Base-by-base conservation (phyloP, 345 rosid species). In the Crucihimalaya himalaica region DNA sequence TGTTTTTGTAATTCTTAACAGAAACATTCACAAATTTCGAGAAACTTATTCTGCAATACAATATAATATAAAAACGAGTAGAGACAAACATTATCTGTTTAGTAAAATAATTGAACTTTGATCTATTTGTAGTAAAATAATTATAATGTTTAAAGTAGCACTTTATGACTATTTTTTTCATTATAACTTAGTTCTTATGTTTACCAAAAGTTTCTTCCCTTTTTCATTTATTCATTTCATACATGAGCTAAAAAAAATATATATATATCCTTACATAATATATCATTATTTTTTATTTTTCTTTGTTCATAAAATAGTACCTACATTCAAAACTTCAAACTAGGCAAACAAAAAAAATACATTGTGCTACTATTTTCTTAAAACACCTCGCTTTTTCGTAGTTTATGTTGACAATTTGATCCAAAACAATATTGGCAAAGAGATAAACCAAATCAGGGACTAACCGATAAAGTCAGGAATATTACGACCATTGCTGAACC, bases 401-500 rank as follows among this genome's bases (percentile, higher is more conserved):
- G 16, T 46, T 19, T 46, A 13, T 47, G n/a, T 46, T 5, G 16
- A 19, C 15, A 8, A 1, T 59, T 35, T 52, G 3, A 51, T 63
- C 14, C 16, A 40, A 13, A 52, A 53, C 25, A 31, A 9, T 32
- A 31, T 53, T 55, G 35, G 5, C 64, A 28, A 52, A 40, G 6
- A 60, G 20, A 50, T 1, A 23, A 32, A 61, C 5, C 11, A 42
- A 43, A 47, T 19, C 11, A 0, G 19, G 3, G 39, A 81, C 83
- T 60, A 50, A 86, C 93, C 83, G n/a, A 88, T 68, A 51, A 77
- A 9, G 74, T 89, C 94, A 2, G 85, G 81, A 4, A 78, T 68
- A 47, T 83, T 89, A 69, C 64, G 81, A 35, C 89, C 91, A 57
- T 89, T 84, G 67, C 65, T 78, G 65, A 86, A 89, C 35, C 94